A percentile compares a stretch with the other conserved stretches of the same genome.
Evolutionary conservation across 2,329 filamentous ascomycete genomes (phyloP).

Genomic region (Exophiala dermatitidis): DNA sequence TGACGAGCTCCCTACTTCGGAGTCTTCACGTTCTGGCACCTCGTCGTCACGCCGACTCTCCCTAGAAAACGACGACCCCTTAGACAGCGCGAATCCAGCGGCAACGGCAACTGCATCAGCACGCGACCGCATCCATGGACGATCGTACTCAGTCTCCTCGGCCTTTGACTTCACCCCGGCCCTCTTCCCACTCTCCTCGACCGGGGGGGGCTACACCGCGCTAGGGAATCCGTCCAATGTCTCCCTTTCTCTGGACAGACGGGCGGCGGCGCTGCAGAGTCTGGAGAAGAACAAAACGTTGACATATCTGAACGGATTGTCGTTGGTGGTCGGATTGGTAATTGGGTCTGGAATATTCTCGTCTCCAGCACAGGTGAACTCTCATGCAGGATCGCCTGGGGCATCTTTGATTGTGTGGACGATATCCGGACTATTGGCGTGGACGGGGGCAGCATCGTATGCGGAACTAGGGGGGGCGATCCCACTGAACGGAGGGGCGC

Average conservation of each 20-base stretch:
- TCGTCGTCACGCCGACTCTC: slow-evolving; percentile 90
- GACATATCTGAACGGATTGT: slow-evolving; percentile 89
- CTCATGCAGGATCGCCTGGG: slow-evolving; percentile 82
- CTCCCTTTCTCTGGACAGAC: slow-evolving; percentile 37
- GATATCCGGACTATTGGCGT: slow-evolving; percentile 83
- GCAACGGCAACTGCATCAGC: slow-evolving; percentile 1
- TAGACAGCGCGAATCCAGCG: slow-evolving; percentile 50
- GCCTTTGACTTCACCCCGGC: slow-evolving; percentile 94
- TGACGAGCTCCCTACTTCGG: slow-evolving; percentile 52
- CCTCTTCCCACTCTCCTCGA: slow-evolving; percentile 84
- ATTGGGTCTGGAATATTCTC: slow-evolving; percentile 97
- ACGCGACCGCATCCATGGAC: slow-evolving; percentile 45
- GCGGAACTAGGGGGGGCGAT: slow-evolving; percentile 94
- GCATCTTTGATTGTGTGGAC: slow-evolving; percentile 87
- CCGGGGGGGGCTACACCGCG: slow-evolving; percentile 71
- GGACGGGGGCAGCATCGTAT: slow-evolving; percentile 93
- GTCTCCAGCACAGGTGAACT: slow-evolving; percentile 85
- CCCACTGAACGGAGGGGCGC: slow-evolving; percentile 86
- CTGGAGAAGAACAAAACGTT: slow-evolving; percentile 93
- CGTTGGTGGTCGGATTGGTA: slow-evolving; percentile 82
- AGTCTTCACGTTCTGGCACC: slow-evolving; percentile 74
- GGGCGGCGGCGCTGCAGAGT: slow-evolving; percentile 60
- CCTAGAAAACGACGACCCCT: slow-evolving; percentile 76
- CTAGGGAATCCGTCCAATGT: slow-evolving; percentile 66
- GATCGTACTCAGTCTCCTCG: slow-evolving; percentile 84